A percentile compares a stretch with the other conserved stretches of the same genome.
These are phyloP conservation scores for Bimuria novae-zelandiae DNA, from an alignment of 2,329 filamentous ascomycete genomes.

Conservation along the genomic window DNA sequence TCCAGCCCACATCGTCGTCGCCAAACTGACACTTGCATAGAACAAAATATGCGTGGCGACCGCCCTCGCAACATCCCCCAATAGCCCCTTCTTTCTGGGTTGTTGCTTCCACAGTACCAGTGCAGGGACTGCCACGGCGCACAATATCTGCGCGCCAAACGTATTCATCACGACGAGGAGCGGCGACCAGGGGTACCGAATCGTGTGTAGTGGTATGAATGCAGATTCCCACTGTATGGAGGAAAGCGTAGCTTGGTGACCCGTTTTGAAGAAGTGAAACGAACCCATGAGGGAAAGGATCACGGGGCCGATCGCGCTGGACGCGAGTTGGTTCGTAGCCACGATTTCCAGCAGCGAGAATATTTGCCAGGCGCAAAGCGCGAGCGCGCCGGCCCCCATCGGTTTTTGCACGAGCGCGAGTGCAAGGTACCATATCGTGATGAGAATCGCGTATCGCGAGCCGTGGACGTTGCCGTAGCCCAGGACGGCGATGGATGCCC, in stretches of 20 bases:
- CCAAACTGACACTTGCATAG: constrained; percentile 80
- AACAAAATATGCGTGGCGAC: constrained; percentile 78
- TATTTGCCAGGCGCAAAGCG: constrained; percentile 84
- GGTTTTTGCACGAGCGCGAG: constrained; percentile 87
- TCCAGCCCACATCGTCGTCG: constrained; percentile 89
- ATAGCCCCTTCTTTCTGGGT: constrained; percentile 65
- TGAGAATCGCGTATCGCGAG: constrained; percentile 82
- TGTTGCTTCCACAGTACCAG: constrained; percentile 87
- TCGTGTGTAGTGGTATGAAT: constrained; percentile 82
- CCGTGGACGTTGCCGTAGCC: constrained; percentile 95
- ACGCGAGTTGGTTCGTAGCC: constrained; percentile 64
- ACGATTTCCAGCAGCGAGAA: constrained; percentile 73
- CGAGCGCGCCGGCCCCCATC: constrained; percentile 86
- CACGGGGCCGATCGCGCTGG: constrained; percentile 78
- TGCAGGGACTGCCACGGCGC: constrained; percentile 77
- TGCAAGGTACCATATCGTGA: constrained; percentile 76
- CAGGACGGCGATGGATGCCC: constrained; percentile 69
- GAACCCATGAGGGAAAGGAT: constrained; percentile 86
- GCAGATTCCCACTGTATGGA: constrained; percentile 96
- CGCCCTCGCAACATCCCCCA: constrained; percentile 72
- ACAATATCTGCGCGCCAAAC: constrained; percentile 86
- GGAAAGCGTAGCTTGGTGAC: constrained; percentile 85
- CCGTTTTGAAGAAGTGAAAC: constrained; percentile 97
- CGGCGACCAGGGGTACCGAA: constrained; percentile 89
- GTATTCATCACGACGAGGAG: constrained; percentile 82